Conservation (phyloP, 1,284 basidiomycete species). For the Papiliotrema nemorosa region DNA sequence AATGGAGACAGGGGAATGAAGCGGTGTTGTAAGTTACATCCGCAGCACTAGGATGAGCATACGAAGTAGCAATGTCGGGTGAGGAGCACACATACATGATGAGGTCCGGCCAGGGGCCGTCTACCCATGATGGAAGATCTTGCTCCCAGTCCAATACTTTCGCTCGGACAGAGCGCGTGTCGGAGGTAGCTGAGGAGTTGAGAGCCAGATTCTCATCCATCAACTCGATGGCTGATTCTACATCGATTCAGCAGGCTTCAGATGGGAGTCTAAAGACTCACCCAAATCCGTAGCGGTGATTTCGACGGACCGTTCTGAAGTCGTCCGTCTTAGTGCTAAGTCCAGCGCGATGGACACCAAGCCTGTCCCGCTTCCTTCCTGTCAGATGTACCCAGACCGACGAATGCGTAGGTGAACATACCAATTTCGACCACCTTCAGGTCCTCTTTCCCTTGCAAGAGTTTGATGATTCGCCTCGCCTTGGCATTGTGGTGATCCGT, state of each 20-base stretch:
- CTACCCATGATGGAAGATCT: conserved; percentile 54
- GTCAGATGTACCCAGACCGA: conserved; percentile 4
- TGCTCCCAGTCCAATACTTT: conserved; percentile 72
- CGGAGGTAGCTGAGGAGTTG: conserved; percentile 47
- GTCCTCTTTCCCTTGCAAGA: conserved; percentile 12
- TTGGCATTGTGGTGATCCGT: background rate
- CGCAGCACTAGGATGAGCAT: conserved; percentile 62
- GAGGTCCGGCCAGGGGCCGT: conserved; percentile 20
- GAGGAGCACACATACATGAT: conserved; percentile 34
- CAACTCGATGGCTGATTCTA: conserved; percentile 74
- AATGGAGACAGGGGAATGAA: conserved; percentile 60
- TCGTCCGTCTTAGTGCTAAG: conserved; percentile 46
- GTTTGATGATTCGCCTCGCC: conserved; percentile 7
- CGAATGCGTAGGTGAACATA: conserved; percentile 36
- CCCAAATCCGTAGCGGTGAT: conserved; percentile 65
- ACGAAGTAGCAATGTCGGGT: background rate
- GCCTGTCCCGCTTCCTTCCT: conserved; percentile 81
- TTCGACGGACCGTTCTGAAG: background rate
- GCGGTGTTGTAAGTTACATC: conserved; percentile 85
- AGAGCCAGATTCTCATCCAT: conserved; percentile 64
- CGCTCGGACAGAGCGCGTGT: conserved; percentile 35
- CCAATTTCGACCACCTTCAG: conserved; percentile 52
- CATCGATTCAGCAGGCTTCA: conserved; percentile 1
- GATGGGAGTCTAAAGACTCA: conserved; percentile 47
- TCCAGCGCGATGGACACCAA: conserved; percentile 68